Percentiles rank a stretch among this genome's conserved stretches.
Evolutionary conservation across 1,139 yeast genomes (phyloP).

Genomic region (Diutina ranongensis): DNA sequence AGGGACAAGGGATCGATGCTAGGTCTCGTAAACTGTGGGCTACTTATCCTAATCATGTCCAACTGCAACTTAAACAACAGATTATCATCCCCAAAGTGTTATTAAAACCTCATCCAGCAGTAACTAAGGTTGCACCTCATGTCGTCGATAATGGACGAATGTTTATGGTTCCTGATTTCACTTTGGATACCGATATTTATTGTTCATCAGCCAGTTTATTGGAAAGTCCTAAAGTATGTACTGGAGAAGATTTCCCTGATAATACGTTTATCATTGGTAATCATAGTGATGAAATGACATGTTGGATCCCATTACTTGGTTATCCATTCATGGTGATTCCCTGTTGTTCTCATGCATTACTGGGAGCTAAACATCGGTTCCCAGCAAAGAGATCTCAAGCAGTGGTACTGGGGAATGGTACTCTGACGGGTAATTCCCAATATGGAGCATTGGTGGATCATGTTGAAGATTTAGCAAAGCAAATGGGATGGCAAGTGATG

Average conservation of each 20-base stretch:
- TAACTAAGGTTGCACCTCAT: conserved; percentile 41
- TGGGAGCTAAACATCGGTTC: conserved; percentile 62
- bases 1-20: conserved; percentile 84
- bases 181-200: conserved; percentile 13
- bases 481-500: conserved; percentile 76
- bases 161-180: conserved; percentile 32
- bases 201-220: conserved; percentile 40
- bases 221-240: conserved; percentile 45
- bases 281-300: conserved; percentile 90
- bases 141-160: conserved; percentile 47
- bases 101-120: conserved; percentile 56
- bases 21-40: conserved; percentile 83
- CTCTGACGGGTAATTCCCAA: conserved; percentile 28
- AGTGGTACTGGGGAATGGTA: background rate
- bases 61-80: conserved; percentile 51
- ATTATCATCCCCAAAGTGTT: conserved; percentile 67
- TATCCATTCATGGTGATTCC: conserved; percentile 88
- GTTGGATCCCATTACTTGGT: conserved; percentile 88
- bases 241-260: conserved; percentile 45
- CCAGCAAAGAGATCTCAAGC: background rate
- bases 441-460: conserved; percentile 82
- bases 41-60: conserved; percentile 53
- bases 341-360: conserved; percentile 82
- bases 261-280: conserved; percentile 84
- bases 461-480: conserved; percentile 54